Conservation (phyloP, 331 rosid genomes). For the Quercus phellos region DNA sequence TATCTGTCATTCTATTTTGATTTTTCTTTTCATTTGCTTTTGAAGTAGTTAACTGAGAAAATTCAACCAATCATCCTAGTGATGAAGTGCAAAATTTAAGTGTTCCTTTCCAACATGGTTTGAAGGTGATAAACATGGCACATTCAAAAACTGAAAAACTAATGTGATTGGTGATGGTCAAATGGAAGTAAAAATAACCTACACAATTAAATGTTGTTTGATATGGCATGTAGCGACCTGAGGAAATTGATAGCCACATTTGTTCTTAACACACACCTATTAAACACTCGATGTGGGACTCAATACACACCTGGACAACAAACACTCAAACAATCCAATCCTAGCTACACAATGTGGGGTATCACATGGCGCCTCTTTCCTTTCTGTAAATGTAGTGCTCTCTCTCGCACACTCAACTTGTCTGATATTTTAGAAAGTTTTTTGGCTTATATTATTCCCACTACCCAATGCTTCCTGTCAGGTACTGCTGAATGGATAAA, state of each 20-base stretch:
- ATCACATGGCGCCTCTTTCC: not conserved
- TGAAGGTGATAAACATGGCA: no score
- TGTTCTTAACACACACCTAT: no score
- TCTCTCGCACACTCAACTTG: not conserved
- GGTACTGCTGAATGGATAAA: not conserved
- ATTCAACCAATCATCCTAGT: not conserved
- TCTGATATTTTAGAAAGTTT: not conserved
- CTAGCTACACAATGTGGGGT: no score
- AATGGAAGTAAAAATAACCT: not conserved
- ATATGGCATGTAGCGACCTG: not conserved
- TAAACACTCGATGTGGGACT: no score
- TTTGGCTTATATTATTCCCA: not conserved
- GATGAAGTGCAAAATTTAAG: no score
- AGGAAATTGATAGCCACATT: no score
- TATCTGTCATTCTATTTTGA: not conserved
- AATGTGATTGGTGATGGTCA: not conserved
- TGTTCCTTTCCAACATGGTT: no score
- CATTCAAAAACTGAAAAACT: no score
- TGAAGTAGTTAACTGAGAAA: not conserved
- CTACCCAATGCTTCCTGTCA: not conserved
- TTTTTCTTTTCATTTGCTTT: not conserved
- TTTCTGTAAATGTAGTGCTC: not conserved
- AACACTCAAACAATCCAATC: no score
- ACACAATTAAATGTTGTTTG: not conserved
- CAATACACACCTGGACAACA: no score